These are phyloP conservation scores for Psidium guajava DNA, from an alignment of 345 rosid species.

Conservation along the genomic window DNA sequence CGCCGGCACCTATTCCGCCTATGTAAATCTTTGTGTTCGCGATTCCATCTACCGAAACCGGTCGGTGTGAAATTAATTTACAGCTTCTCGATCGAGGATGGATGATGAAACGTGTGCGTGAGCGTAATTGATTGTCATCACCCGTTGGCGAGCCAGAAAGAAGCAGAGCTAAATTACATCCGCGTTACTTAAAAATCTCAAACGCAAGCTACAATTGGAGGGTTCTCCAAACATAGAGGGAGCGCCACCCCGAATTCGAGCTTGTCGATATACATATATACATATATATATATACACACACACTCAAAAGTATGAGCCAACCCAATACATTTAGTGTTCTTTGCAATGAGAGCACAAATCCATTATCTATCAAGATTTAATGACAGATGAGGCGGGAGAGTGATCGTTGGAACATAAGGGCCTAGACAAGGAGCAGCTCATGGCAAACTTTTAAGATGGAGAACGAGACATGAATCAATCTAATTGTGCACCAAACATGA, in stretches of 20 bases:
- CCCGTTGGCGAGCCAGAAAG: neutral
- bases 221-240: no score
- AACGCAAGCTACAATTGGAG: neutral
- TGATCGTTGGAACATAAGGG: no score
- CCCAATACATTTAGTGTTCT: neutral
- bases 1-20: neutral
- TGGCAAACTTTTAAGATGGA: no score
- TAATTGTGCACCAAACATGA: no score
- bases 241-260: no score
- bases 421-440: no score
- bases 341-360: neutral
- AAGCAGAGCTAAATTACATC: neutral
- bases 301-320: no score
- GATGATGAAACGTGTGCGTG: neutral
- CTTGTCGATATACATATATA: no score
- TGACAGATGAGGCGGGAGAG: no score
- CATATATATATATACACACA: no score
- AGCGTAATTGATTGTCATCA: neutral
- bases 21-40: neutral
- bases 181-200: neutral
- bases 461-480: no score
- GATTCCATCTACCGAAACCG: neutral
- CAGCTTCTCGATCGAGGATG: neutral
- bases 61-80: neutral
- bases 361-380: neutral